Conservation (phyloP, 805 yeast genomes). For the Candida khao-thaluensis region DNA sequence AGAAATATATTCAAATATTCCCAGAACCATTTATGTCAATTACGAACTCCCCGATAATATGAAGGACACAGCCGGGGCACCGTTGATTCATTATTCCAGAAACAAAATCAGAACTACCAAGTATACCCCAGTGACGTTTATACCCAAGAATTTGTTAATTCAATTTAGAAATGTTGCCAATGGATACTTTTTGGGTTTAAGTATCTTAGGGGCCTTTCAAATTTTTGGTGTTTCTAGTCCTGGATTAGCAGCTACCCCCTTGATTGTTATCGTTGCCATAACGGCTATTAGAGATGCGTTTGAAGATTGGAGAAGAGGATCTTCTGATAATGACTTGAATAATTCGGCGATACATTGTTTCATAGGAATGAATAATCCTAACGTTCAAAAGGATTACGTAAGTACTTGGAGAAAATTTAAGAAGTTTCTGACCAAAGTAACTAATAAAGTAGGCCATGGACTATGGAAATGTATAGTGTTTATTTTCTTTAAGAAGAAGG, state of each 20-base stretch:
- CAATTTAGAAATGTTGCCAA: constrained; percentile 64
- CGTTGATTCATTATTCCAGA: constrained; percentile 43
- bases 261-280: constrained; percentile 71
- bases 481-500: constrained; percentile 25
- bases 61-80: constrained; percentile 31
- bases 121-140: constrained; percentile 56
- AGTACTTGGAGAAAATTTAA: constrained; percentile 69
- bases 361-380: constrained; percentile 53
- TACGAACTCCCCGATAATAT: constrained; percentile 46
- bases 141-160: constrained; percentile 53
- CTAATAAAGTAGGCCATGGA: constrained; percentile 15
- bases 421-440: constrained; percentile 47
- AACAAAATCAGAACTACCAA: constrained; percentile 64
- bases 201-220: constrained; percentile 57
- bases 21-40: constrained; percentile 50
- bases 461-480: constrained; percentile 22
- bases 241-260: constrained; percentile 75
- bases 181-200: constrained; percentile 53
- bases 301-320: constrained; percentile 69
- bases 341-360: constrained; percentile 61
- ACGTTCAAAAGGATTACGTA: constrained; percentile 54
- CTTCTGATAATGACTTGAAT: constrained; percentile 66
- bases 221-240: constrained; percentile 75
- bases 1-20: constrained; percentile 36
- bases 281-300: constrained; percentile 77